phyloP scores from a whole-genome alignment of 1,284 basidiomycete species.

The Ganoderma leucocontextum region DNA sequence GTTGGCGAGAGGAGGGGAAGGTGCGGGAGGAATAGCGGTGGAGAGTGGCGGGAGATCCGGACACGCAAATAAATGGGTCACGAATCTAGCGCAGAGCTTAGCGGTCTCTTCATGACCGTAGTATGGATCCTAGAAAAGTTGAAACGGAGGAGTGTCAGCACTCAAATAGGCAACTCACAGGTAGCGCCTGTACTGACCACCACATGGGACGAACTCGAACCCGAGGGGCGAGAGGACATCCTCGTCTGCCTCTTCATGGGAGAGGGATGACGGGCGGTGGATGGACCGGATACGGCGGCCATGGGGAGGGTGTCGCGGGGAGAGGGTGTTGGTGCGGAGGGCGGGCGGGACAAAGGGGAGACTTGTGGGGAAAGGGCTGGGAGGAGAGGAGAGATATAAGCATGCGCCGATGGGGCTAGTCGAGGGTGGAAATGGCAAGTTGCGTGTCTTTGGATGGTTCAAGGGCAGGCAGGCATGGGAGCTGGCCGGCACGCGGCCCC shows the following conservation, averaged over 20 bases:
- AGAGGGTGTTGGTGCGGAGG: slow-evolving; percentile 15
- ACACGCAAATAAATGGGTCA: slow-evolving; percentile 82
- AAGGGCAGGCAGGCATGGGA: slow-evolving; percentile 8
- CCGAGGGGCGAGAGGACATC: slow-evolving; percentile 33
- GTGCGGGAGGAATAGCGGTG: slow-evolving; percentile 50
- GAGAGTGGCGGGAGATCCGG: slow-evolving; percentile 59
- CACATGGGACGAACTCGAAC: slow-evolving; percentile 25
- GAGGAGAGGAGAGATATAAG: slow-evolving; percentile 31
- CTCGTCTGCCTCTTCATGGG: slow-evolving; percentile 40
- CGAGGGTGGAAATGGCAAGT: slow-evolving; percentile 15
- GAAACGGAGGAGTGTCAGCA: slow-evolving; percentile 5
- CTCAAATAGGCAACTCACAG: slow-evolving; percentile 21
- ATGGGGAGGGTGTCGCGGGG: slow-evolving; percentile 35
- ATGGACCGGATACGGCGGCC: slow-evolving; percentile 43
- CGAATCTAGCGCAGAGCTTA: slow-evolving; percentile 77
- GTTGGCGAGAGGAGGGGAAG: slow-evolving; percentile 69
- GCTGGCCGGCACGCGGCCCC: slow-evolving; percentile 13
- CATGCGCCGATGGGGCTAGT: slow-evolving; percentile 14
- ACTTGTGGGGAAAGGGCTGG: slow-evolving; percentile 25
- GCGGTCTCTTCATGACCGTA: slow-evolving; percentile 80
- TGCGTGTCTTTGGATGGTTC: slow-evolving; percentile 8
- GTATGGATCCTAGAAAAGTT: slow-evolving; percentile 61
- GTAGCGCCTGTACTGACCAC: slow-evolving; percentile 28
- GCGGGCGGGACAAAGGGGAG: slow-evolving; percentile 29
- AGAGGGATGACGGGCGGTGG: slow-evolving; percentile 41